Percentiles rank a stretch among this genome's conserved stretches.
Evolutionary conservation across 495 filamentous ascomycete genomes (phyloP).

Genomic region (Parmelia sp.): DNA sequence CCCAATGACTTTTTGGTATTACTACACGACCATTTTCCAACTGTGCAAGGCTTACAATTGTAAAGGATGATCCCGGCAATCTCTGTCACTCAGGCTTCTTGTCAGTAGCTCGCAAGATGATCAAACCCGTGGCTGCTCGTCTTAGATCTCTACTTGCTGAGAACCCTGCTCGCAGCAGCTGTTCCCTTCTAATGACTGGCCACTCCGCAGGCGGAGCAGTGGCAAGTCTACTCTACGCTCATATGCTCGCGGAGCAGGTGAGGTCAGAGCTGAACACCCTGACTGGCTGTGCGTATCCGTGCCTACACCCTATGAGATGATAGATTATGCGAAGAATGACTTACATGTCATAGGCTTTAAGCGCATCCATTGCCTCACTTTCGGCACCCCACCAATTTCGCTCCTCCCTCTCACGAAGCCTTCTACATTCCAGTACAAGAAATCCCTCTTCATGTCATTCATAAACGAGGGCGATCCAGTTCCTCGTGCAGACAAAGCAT

Average conservation of each 20-base stretch:
- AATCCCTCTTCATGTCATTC: slow-evolving; percentile 67
- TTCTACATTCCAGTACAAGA: slow-evolving; percentile 38
- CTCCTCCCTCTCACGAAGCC: slow-evolving; percentile 61
- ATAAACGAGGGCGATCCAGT: slow-evolving; percentile 84
- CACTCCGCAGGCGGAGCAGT: slow-evolving; percentile 81
- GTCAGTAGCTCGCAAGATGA: slow-evolving; percentile 66
- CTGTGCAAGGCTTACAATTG: neutral
- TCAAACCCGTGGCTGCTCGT: slow-evolving; percentile 60
- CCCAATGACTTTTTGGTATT: slow-evolving; percentile 58
- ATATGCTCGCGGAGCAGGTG: slow-evolving; percentile 59
- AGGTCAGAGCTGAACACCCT: slow-evolving; percentile 61
- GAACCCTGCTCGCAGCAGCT: slow-evolving; percentile 56
- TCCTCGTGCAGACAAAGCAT: slow-evolving; percentile 64
- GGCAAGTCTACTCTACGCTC: slow-evolving; percentile 66
- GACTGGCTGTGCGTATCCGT: slow-evolving; percentile 38
- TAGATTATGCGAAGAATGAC: neutral
- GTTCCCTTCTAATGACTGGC: slow-evolving; percentile 72
- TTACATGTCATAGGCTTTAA: slow-evolving; percentile 48
- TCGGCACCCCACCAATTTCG: slow-evolving; percentile 71
- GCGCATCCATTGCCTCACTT: slow-evolving; percentile 73
- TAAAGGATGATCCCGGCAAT: slow-evolving; percentile 64
- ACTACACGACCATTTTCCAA: neutral
- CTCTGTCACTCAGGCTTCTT: slow-evolving; percentile 74
- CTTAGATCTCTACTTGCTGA: slow-evolving; percentile 62
- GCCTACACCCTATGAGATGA: neutral